A percentile compares a stretch with the other conserved stretches of the same genome.
Conservation (phyloP, 768 basidiomycete genomes). For the Mycena pura region DNA sequence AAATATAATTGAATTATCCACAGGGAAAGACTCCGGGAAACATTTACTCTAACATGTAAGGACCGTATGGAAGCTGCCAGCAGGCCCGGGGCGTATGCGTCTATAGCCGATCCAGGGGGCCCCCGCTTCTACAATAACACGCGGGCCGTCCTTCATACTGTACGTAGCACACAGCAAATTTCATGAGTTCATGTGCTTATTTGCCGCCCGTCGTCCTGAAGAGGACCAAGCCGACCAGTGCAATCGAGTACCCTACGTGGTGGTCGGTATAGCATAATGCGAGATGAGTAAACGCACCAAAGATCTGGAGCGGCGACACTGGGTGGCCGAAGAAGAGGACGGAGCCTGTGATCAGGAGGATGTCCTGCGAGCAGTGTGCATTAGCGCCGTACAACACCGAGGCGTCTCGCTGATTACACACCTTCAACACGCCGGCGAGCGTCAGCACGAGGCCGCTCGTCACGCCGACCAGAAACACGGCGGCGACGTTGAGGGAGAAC, state of each 20-base stretch:
- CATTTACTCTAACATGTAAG: no score
- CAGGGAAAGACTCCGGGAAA: no score
- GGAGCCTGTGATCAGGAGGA: conserved; percentile 90
- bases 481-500: conserved; percentile 90
- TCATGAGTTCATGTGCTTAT: conserved; percentile 68
- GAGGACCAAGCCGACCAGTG: conserved; percentile 81
- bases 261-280: background rate
- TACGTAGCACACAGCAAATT: background rate
- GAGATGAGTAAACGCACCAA: conserved; percentile 55
- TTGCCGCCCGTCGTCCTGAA: conserved; percentile 82
- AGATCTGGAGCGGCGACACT: conserved; percentile 84
- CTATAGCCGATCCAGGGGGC: background rate
- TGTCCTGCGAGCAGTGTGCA: conserved; percentile 57
- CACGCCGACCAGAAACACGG: conserved; percentile 91
- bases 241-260: conserved; percentile 80
- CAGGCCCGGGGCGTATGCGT: background rate
- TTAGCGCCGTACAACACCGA: conserved; percentile 31
- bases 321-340: conserved; percentile 83
- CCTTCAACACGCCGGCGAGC: conserved; percentile 93
- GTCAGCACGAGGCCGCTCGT: conserved; percentile 90
- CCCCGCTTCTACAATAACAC: background rate
- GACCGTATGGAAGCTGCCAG: conserved; percentile 6
- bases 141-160: background rate
- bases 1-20: no score
- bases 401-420: no score